Base-by-base conservation (phyloP, 2,329 filamentous ascomycete species). In the Tothia fuscella region DNA sequence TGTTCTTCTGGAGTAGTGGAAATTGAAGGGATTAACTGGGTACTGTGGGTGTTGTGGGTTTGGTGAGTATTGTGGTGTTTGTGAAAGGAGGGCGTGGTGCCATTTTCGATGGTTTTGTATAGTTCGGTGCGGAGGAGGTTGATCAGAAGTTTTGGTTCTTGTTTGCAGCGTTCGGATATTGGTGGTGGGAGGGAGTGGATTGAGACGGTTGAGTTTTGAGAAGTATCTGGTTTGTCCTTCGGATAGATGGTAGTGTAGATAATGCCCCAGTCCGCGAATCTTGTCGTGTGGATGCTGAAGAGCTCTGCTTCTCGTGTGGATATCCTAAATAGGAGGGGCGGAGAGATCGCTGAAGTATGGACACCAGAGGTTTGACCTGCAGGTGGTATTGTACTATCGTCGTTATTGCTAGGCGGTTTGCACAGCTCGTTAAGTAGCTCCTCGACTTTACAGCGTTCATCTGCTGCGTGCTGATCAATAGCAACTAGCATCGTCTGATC, bases 381-480 rank as follows among this genome's bases (percentile, higher is more conserved):
- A 46, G 48, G 56, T 21, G 58, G 60, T 25, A 48, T 48, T 35
- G 53, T 59, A 6, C 19, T 17, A 24, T 45, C 36, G 13, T 46
- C 39, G 24, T 42, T 24, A 3, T 38, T 10, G 14, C 40, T 21
- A 24, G 53, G 43, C 47, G 52, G 55, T 5, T 46, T 47, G 50
- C 69, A 76, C 24, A 82, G 60, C 2, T 75, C 68, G 19, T 54
- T 47, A 56, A 93, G 76, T 1, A 98, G 67, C 0, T 59, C 56
- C 55, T 98, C 91, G 1, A 96, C 72, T 1, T 79, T 78, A 47
- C 82, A 78, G 34, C 91, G 74, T 63, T 98, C 91, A 56, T 95
- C 89, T 3, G 88, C 91, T 1, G 91, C 91, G 56, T 98, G 91
- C 54, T 98, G 91, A 53, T 98, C 91, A 5, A 95, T 71, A 29